Conservation (phyloP, 1,284 basidiomycete genomes). For the Prillingera fragicola region DNA sequence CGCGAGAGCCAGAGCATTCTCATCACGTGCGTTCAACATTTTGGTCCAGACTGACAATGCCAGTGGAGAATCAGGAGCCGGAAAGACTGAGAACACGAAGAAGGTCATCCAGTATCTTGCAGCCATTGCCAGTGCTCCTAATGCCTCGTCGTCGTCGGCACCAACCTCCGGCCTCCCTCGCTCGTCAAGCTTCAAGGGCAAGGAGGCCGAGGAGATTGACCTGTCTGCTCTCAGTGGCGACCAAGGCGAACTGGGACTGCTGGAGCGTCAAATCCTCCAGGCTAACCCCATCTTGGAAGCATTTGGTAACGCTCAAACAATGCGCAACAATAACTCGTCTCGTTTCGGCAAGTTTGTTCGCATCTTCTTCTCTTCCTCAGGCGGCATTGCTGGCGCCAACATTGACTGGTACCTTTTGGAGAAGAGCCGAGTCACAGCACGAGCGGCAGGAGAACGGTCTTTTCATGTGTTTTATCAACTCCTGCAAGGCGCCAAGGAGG, state of each 20-base stretch:
- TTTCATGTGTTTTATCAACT: slow-evolving; percentile 98
- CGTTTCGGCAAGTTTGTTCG: slow-evolving; percentile 94
- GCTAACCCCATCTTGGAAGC: slow-evolving; percentile 98
- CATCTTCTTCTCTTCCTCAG: slow-evolving; percentile 88
- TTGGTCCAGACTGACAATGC: slow-evolving; percentile 3
- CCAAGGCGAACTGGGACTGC: slow-evolving; percentile 68
- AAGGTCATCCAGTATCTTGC: slow-evolving; percentile 99
- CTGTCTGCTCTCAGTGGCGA: slow-evolving; percentile 47
- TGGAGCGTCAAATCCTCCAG: slow-evolving; percentile 95
- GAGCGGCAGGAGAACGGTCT: slow-evolving; percentile 80
- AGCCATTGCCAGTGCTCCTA: slow-evolving; percentile 76
- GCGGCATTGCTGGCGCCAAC: slow-evolving; percentile 94
- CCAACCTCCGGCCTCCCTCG: slow-evolving; percentile 40
- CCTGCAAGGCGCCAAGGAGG: slow-evolving; percentile 61
- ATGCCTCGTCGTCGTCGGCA: slow-evolving; percentile 53
- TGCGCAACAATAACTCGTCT: slow-evolving; percentile 98
- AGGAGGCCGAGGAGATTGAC: slow-evolving; percentile 38
- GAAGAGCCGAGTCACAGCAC: slow-evolving; percentile 89
- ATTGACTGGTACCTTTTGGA: slow-evolving; percentile 99
- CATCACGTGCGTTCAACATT: slow-evolving; percentile 68
- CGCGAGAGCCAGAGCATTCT: slow-evolving; percentile 96
- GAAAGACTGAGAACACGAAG: slow-evolving; percentile 99
- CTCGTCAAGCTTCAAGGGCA: slow-evolving; percentile 45
- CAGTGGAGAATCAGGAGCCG: slow-evolving; percentile 96
- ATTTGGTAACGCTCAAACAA: slow-evolving; percentile 98